Evolutionary conservation across 805 yeast species (phyloP), one percentile per base, ranked within the genome.

Genomic region (Candida sanyiensis): DNA sequence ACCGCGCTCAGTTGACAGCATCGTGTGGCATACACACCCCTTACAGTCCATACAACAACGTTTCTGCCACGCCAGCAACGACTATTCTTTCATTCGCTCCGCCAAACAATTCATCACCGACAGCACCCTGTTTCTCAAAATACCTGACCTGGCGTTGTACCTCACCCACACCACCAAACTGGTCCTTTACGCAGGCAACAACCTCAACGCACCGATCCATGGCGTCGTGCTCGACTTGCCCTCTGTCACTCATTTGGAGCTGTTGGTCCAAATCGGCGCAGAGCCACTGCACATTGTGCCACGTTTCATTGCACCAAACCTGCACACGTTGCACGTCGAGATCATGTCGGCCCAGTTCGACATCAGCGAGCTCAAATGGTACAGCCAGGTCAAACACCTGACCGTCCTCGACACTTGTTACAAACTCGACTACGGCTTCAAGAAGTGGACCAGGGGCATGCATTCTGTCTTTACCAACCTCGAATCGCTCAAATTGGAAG

Each of bases 51-150:
- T n/a, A n/a, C 28, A 26, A 15, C 28, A 26, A 15, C 15, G 16
- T 15, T 26, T 26, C 28, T 13, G 17, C 4, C 28, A n/a, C 15
- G 15, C 6, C 7, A 17, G 15, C 10, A 26, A 26, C 15, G 28
- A 26, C 13, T 26, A 26, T 9, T 7, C 16, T 17, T 26, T 26
- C 13, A 26, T 26, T 3, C 28, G 28, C 6, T 15, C 16, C 7
- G n/a, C 28, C 28, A 26, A 26, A 17, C n/a, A 15, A 3, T 26
- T 26, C 28, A 26, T 12, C 7, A 26, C 28, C 15, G 28, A 26
- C 15, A 17, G 10, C 28, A n/a, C 15, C n/a, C 9, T 26, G 35
- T 24, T 44, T 16, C 15, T 29, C 17, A 10, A 41, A 35, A 25
- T 42, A 20, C 31, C 31, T 7, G 31, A 28, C 17, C 20, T 28